Percentiles rank a stretch among this genome's conserved stretches.
Conservation (phyloP, 768 basidiomycete genomes). For the Macrolepiota dolichaula region DNA sequence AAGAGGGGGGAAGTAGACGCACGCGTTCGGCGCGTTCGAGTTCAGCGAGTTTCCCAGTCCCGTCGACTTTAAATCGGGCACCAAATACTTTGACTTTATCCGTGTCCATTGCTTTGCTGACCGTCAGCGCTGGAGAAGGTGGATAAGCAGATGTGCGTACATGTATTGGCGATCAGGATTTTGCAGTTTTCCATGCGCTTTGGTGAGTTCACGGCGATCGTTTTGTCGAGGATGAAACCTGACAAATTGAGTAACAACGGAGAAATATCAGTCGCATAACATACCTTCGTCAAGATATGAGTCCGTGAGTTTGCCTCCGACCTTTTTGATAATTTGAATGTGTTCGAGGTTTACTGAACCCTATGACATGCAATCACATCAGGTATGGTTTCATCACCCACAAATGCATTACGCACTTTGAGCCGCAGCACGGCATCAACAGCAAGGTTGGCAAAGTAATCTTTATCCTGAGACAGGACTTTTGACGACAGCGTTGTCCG, state of each 20-base stretch:
- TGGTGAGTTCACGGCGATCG: slow-evolving; percentile 90
- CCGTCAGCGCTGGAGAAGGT: not conserved
- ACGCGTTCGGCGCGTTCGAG: slow-evolving; percentile 94
- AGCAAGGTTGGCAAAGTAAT: slow-evolving; percentile 96
- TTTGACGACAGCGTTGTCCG: slow-evolving; percentile 94
- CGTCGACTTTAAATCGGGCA: slow-evolving; percentile 91
- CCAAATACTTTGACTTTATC: slow-evolving; percentile 99
- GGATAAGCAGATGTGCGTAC: slow-evolving; percentile 42
- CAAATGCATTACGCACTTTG: slow-evolving; percentile 46
- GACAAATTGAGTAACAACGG: slow-evolving; percentile 1
- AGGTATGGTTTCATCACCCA: not conserved
- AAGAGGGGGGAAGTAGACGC: slow-evolving; percentile 18
- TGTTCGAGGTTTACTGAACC: slow-evolving; percentile 97
- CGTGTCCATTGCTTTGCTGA: slow-evolving; percentile 88
- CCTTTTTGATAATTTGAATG: slow-evolving; percentile 99
- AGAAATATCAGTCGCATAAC: slow-evolving; percentile 9
- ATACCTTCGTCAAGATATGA: slow-evolving; percentile 96
- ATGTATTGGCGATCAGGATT: slow-evolving; percentile 97
- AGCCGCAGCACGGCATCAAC: slow-evolving; percentile 94
- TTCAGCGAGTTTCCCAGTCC: slow-evolving; percentile 95
- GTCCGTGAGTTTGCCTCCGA: slow-evolving; percentile 97
- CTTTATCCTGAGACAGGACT: slow-evolving; percentile 94
- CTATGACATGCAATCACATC: slow-evolving; percentile 29
- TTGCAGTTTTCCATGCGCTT: slow-evolving; percentile 94
- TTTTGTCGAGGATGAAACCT: slow-evolving; percentile 98